Conservation (phyloP, 2,329 filamentous ascomycete genomes). For the Colletotrichum sp. region DNA sequence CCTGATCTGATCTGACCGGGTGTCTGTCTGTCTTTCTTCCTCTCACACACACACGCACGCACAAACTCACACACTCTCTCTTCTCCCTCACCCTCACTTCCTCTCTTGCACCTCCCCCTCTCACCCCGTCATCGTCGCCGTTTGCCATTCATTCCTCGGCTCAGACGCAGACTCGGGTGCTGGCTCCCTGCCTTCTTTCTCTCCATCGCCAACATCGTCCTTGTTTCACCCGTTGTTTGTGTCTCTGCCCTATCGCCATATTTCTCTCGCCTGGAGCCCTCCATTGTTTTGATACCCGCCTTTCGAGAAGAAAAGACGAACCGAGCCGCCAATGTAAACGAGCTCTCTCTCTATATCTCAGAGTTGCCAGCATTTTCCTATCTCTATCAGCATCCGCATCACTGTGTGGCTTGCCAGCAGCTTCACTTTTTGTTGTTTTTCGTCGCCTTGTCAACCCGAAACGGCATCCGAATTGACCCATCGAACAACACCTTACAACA, state of each 20-base stretch:
- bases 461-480: neutral
- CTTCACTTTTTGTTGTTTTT: neutral
- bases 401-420: neutral
- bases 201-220: conserved; percentile 4
- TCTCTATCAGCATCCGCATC: neutral
- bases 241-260: neutral
- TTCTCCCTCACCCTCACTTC: neutral
- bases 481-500: neutral
- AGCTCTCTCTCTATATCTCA: neutral
- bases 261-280: neutral
- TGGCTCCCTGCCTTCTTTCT: neutral
- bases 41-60: neutral
- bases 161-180: conserved; percentile 2
- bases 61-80: neutral
- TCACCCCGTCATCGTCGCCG: neutral
- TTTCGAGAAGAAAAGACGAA: neutral
- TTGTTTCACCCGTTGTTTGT: neutral
- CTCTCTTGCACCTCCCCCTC: neutral
- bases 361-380: neutral
- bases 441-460: neutral
- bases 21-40: neutral
- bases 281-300: conserved; percentile 13
- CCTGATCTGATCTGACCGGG: neutral
- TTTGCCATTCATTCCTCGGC: conserved; percentile 17
- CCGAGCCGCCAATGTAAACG: neutral